phyloP scores from a whole-genome alignment of 108 stramenopile species.

The Skeletonema tropicum region DNA sequence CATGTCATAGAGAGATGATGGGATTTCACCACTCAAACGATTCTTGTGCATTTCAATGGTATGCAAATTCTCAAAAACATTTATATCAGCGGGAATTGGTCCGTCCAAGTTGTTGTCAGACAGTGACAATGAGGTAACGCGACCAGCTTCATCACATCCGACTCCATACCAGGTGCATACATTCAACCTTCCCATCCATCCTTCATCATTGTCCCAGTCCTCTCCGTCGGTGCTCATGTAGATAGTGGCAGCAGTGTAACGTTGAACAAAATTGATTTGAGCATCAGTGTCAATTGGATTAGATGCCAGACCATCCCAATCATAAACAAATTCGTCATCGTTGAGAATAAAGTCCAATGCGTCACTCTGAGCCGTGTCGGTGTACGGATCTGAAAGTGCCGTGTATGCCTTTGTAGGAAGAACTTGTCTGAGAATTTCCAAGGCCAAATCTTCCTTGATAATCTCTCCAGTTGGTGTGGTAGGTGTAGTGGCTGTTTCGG shows the following conservation, averaged over 20 bases:
- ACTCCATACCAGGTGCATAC: slow-evolving; percentile 49
- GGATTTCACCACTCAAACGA: slow-evolving; percentile 46
- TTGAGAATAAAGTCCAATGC: slow-evolving; percentile 28
- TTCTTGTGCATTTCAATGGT: slow-evolving; percentile 47
- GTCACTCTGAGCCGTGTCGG: slow-evolving; percentile 6
- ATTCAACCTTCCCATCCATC: slow-evolving; percentile 27
- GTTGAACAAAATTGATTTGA: slow-evolving; percentile 27
- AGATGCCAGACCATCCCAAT: slow-evolving; percentile 31
- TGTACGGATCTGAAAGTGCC: slow-evolving; percentile 13
- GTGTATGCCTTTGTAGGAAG: slow-evolving; percentile 21
- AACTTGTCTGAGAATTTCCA: slow-evolving; percentile 8
- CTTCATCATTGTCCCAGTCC: slow-evolving; percentile 27
- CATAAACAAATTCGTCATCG: slow-evolving; percentile 31
- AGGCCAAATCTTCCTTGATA: slow-evolving; percentile 10
- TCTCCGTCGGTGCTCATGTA: slow-evolving; percentile 20
- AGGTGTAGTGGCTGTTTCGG: neutral
- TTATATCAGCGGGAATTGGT: slow-evolving; percentile 20
- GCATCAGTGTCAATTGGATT: slow-evolving; percentile 11
- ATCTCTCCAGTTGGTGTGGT: neutral
- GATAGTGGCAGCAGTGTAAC: slow-evolving; percentile 30
- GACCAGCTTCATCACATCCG: slow-evolving; percentile 19
- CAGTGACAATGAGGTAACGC: slow-evolving; percentile 4
- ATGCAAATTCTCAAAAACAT: slow-evolving; percentile 2
- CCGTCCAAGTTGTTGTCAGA: slow-evolving; percentile 27
- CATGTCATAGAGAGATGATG: slow-evolving; percentile 26